Percentiles rank a stretch among this genome's conserved stretches.
phyloP scores from a whole-genome alignment of 2,329 filamentous ascomycete genomes.

The Beauveria rudraprayagi region DNA sequence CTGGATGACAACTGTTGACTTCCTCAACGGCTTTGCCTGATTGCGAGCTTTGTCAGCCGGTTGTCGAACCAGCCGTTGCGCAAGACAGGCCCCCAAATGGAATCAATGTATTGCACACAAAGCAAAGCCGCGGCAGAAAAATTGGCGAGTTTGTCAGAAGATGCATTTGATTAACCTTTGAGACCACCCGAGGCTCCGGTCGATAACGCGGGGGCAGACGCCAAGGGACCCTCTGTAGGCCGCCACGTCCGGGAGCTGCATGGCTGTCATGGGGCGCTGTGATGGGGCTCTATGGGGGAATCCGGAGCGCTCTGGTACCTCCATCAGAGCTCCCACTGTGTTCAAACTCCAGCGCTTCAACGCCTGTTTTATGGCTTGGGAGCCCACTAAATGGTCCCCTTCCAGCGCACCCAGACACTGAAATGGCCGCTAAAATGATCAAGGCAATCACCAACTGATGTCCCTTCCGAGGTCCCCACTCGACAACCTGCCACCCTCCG shows the following conservation, averaged over 20 bases:
- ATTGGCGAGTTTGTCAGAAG: not conserved
- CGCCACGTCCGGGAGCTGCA: not conserved
- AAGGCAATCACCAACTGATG: not conserved
- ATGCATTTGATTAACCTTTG: not conserved
- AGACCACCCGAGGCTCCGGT: constrained; percentile 10
- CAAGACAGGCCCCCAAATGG: not conserved
- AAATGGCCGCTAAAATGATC: not conserved
- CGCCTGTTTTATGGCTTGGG: not conserved
- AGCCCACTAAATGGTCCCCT: too few relatives aligned
- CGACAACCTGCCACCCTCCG: not conserved
- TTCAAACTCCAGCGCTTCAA: not conserved
- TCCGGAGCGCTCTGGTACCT: not conserved
- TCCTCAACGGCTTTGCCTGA: too few relatives aligned
- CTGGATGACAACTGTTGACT: too few relatives aligned
- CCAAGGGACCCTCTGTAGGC: not conserved
- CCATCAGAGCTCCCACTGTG: not conserved
- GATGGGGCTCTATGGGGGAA: not conserved
- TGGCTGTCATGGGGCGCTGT: not conserved
- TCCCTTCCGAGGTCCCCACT: constrained; percentile 2
- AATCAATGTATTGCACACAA: not conserved
- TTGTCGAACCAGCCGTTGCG: too few relatives aligned
- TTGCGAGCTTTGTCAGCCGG: too few relatives aligned
- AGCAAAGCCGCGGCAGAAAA: not conserved
- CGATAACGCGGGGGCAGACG: constrained; percentile 5
- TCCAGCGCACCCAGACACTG: not conserved